Evolutionary conservation across 768 basidiomycete genomes (phyloP).

Genomic region (Sarcodon sp.): DNA sequence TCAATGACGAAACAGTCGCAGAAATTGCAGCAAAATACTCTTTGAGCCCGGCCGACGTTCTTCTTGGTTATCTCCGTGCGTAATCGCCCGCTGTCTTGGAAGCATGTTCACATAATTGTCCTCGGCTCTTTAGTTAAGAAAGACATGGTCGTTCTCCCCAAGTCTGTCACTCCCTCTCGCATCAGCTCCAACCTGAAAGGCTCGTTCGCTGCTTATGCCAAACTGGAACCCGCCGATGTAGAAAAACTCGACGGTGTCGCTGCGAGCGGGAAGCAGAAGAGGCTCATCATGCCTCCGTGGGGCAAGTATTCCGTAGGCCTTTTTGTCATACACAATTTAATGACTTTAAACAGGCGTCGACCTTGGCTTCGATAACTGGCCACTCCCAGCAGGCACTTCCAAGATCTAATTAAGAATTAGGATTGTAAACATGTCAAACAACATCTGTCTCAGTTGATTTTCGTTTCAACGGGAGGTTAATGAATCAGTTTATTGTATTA

Average conservation of each 20-base stretch:
- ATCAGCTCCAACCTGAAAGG: constrained; percentile 50
- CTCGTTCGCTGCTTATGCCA: constrained; percentile 29
- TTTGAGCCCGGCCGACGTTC: constrained; percentile 40
- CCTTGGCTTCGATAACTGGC: constrained; percentile 63
- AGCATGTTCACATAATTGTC: neutral
- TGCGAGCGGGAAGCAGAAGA: constrained; percentile 50
- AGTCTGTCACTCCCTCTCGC: constrained; percentile 62
- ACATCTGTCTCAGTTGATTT: too few species aligned
- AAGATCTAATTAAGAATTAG: too few species aligned
- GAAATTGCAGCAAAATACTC: constrained; percentile 47
- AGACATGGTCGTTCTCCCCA: constrained; percentile 55
- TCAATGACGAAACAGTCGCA: constrained; percentile 46
- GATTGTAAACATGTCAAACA: too few species aligned
- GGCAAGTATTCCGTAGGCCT: constrained; percentile 28
- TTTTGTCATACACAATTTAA: constrained; percentile 3
- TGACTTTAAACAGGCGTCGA: constrained; percentile 34
- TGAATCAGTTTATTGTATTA: too few species aligned
- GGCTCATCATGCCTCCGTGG: constrained; percentile 58
- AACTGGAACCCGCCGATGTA: constrained; percentile 38
- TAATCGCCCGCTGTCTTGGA: neutral
- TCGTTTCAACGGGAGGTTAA: too few species aligned
- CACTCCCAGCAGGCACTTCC: constrained; percentile 1
- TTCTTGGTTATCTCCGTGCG: constrained; percentile 53
- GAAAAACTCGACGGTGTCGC: constrained; percentile 42
- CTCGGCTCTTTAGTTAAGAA: constrained; percentile 37